These are phyloP conservation scores for Choanephora cucurbitarum DNA, from an alignment of 371 early-diverging fungal genomes.

Conservation along the genomic window DNA sequence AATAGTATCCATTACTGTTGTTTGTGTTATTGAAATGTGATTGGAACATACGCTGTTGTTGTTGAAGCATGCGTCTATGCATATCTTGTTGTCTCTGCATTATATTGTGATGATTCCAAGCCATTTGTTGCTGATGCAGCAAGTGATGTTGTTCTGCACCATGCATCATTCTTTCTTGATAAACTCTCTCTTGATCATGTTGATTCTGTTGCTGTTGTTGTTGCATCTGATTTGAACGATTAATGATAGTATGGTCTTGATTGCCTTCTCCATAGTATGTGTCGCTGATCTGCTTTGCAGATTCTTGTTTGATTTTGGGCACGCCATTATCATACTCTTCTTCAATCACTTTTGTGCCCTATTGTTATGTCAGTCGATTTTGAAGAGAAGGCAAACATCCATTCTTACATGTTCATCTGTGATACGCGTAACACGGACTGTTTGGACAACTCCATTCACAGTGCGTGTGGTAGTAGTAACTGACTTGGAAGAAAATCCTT, in stretches of 20 bases:
- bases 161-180: background rate
- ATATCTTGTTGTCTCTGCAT: conserved; percentile 6
- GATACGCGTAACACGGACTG: conserved; percentile 31
- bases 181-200: conserved; percentile 1
- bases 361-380: conserved; percentile 6
- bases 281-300: background rate
- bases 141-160: conserved; percentile 1
- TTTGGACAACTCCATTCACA: conserved; percentile 41
- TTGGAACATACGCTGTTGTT: background rate
- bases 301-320: conserved; percentile 29
- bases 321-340: conserved; percentile 46
- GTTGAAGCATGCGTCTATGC: conserved; percentile 5
- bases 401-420: conserved; percentile 39
- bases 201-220: conserved; percentile 1
- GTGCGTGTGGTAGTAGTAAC: conserved; percentile 29
- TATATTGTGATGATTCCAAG: background rate
- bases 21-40: background rate
- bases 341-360: conserved; percentile 43
- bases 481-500: conserved; percentile 27
- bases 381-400: no score
- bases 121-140: conserved; percentile 7
- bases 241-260: background rate
- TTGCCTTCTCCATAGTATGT: background rate
- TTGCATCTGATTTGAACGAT: background rate
- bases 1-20: background rate